Base-by-base conservation (phyloP, 1,284 basidiomycete genomes). In the Phellinidium pouzarii region DNA sequence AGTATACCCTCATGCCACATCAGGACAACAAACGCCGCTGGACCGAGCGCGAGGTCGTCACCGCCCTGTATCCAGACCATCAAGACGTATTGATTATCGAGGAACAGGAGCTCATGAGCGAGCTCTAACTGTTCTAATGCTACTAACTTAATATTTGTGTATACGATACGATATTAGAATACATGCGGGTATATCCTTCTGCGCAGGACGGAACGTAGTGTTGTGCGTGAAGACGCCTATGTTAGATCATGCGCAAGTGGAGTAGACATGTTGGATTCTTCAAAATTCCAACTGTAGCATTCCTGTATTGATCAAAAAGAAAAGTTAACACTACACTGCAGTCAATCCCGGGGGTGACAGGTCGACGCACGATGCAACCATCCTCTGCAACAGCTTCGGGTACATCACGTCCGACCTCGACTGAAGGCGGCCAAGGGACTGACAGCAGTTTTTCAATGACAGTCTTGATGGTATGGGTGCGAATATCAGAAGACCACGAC, bases 401-500 rank as follows among this genome's bases (percentile, higher is more conserved):
- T 0, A 86, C 82, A 58, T 84, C 78, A 58, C 80, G 71, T 0
- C 82, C 82, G 1, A 62, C 58, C 38, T 79, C 79, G 17, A 71
- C 65, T 61, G 74, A 83, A 56, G 75, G 76, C 50, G 68, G 72
- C 93, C 94, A 96, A 14, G 92, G 86, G 38, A 83, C 72, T 1
- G 73, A 71, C 42, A 96, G 71, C 6, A 97, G 61, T 56, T 80
- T 80, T 56, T 91, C 84, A 58, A 95, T 89, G 40, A 96, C 75
- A 53, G 76, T 79, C n/a, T 82, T 79, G 59, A 97, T 94, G 9
- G 84, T 77, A 63, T 97, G 94, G 17, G 77, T 87, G 22, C 90
- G 80, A 42, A 95, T 70, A 63, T 93, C 84, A 20, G 88, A 86
- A 0, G 79, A 62, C 94, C 94, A 97, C 6, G 85, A 84, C 23